Base-by-base conservation (phyloP, 805 yeast species). In the Komagataella mondaviorum region DNA sequence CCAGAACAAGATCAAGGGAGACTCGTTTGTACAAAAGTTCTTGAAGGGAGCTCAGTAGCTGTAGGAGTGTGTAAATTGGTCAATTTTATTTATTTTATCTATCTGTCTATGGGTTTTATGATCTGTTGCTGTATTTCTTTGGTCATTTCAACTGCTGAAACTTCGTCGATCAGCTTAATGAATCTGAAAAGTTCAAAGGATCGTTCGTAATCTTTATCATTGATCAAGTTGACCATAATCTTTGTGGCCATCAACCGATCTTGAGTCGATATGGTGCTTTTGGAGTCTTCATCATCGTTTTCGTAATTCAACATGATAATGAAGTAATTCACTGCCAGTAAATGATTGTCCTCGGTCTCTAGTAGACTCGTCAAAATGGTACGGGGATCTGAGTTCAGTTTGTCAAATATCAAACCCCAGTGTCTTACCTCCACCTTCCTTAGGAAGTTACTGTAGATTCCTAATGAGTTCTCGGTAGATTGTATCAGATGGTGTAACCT, bases 11-110 rank as follows among this genome's bases (percentile, higher is more conserved):
- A 76, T 78, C 55, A 75, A 72, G 58, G 75, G 77, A 60, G 76
- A 81, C 62, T 74, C 72, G 59, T 87, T 87, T 62, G 78, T 86
- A 50, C 80, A 79, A 68, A 83, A 81, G 66, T 87, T 87, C 74
- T 72, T 83, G 60, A 81, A 80, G 63, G 87, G 87, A 49, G 73
- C 76, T 44, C 55, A 60, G 46, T 66, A 53, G 39, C 39, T 30
- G 39, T 10, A 49, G 6, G 3, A 18, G 43, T 43, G 39, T 47
- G 49, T 18, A 24, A n/a, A 20, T 30, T 8, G 39, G 39, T 30
- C 39, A 30, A 30, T 30, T 20, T 48, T n/a, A 44, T 49, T 36
- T 14, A 36, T 24, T 17, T n/a, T 17, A 10, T 36, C 22, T 39
- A 49, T 43, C 18, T 45, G 53, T 39, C 17, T 30, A 47, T 30